These are phyloP conservation scores for Kwoniella sp. DNA, from an alignment of 768 basidiomycete genomes.

Conservation along the genomic window DNA sequence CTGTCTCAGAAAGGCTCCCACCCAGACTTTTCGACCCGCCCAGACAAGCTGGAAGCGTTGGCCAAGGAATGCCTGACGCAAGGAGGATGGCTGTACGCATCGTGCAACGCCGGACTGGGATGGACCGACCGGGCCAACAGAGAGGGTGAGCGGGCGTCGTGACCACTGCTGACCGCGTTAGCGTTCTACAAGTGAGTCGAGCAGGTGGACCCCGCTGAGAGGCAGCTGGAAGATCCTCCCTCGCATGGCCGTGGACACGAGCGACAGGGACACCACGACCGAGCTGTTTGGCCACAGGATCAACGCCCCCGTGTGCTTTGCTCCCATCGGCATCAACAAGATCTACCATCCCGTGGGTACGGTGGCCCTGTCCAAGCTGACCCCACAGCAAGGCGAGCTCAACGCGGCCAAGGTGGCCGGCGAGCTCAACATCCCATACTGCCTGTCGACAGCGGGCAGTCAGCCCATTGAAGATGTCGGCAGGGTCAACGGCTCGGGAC, in stretches of 20 bases:
- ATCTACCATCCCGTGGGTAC: conserved; percentile 3
- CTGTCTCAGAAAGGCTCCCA: conserved; percentile 26
- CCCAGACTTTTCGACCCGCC: conserved; percentile 38
- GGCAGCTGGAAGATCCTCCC: conserved; percentile 69
- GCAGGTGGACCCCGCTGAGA: neutral
- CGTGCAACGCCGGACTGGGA: conserved; percentile 69
- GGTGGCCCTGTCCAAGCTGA: neutral
- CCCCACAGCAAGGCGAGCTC: conserved; percentile 59
- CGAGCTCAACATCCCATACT: conserved; percentile 63
- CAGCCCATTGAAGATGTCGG: conserved; percentile 76
- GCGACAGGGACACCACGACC: conserved; percentile 54
- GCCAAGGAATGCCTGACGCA: conserved; percentile 54
- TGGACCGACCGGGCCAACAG: conserved; percentile 66
- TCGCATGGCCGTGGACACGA: conserved; percentile 58
- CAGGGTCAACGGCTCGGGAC: conserved; percentile 58
- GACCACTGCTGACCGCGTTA: neutral
- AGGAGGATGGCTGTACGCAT: conserved; percentile 67
- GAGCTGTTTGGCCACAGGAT: conserved; percentile 56
- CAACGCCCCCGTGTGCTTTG: conserved; percentile 58
- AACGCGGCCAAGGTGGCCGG: conserved; percentile 65
- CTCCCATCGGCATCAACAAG: conserved; percentile 67
- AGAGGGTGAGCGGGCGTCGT: conserved; percentile 43
- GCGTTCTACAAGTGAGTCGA: conserved; percentile 21
- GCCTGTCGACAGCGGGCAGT: conserved; percentile 70
- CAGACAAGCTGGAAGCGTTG: conserved; percentile 52